Conservation (phyloP, 2,329 filamentous ascomycete species). For the Apiospora saccharicola region DNA sequence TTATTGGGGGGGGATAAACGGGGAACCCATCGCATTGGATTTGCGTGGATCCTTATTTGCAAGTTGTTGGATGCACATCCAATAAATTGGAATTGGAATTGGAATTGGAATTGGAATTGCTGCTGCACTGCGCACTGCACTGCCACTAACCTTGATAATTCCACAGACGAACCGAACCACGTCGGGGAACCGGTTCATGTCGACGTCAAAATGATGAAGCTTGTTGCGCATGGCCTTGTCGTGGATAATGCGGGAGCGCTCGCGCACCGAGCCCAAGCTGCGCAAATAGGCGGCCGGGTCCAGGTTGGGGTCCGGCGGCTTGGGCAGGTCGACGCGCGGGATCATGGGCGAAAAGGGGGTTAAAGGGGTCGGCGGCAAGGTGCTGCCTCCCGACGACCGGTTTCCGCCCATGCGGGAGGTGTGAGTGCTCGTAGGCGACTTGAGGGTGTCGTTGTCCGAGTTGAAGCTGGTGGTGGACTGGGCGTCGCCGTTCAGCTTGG, state of each 20-base stretch:
- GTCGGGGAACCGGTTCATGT: conserved; percentile 82
- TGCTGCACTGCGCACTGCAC: too few relatives aligned
- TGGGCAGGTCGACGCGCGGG: conserved; percentile 30
- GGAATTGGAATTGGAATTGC: too few relatives aligned
- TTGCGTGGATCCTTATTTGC: too few relatives aligned
- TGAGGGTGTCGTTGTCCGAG: conserved; percentile 27
- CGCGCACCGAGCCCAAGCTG: conserved; percentile 87
- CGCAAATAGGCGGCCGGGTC: conserved; percentile 74
- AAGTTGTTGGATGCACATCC: too few relatives aligned
- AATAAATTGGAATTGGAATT: too few relatives aligned
- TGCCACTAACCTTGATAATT: conserved; percentile 82
- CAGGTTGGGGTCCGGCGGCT: conserved; percentile 29
- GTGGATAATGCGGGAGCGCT: conserved; percentile 76
- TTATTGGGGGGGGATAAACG: not conserved
- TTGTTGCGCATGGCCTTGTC: conserved; percentile 80
- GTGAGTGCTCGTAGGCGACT: conserved; percentile 25
- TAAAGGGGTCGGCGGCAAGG: conserved; percentile 23
- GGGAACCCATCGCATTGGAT: too few relatives aligned
- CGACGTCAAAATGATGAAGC: conserved; percentile 87
- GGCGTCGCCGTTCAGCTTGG: conserved; percentile 26
- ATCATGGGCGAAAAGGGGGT: conserved; percentile 27
- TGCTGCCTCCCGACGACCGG: conserved; percentile 25
- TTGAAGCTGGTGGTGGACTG: conserved; percentile 28
- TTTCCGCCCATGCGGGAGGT: conserved; percentile 22
- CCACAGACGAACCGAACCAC: conserved; percentile 89